A percentile compares a stretch with the other conserved stretches of the same genome.
These are phyloP conservation scores for Beauveria medogensis DNA, from an alignment of 2,329 filamentous ascomycete genomes.

Conservation along the genomic window DNA sequence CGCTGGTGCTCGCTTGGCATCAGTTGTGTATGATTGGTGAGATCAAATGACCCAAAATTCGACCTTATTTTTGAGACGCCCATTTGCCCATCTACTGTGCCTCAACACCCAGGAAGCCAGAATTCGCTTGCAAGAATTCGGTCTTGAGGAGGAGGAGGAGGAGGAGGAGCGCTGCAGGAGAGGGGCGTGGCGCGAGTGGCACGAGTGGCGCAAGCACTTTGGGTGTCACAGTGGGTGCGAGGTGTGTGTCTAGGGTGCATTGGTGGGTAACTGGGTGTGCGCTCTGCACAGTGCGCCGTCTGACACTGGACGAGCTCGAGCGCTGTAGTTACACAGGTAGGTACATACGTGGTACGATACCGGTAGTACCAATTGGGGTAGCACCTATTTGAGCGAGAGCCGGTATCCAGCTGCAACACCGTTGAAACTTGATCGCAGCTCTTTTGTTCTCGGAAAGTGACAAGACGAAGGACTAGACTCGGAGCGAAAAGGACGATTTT, in stretches of 20 bases:
- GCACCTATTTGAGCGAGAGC: background rate
- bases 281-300: no score
- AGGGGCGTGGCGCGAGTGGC: background rate
- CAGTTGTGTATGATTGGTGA: background rate
- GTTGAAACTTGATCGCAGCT: background rate
- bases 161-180: background rate
- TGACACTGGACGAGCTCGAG: background rate
- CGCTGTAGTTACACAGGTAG: background rate
- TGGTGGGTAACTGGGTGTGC: no score
- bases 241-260: background rate
- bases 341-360: no score
- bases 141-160: background rate
- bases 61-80: background rate
- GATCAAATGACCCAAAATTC: background rate
- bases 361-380: background rate
- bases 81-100: background rate
- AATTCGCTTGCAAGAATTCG: background rate
- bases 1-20: background rate
- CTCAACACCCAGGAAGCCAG: background rate
- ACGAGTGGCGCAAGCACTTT: background rate
- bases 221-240: background rate
- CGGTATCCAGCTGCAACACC: conserved; percentile 1
- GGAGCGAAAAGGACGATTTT: background rate
- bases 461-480: no score
- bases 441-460: background rate